Evolutionary conservation across 805 yeast species (phyloP).

Genomic region (Candida chilensis): DNA sequence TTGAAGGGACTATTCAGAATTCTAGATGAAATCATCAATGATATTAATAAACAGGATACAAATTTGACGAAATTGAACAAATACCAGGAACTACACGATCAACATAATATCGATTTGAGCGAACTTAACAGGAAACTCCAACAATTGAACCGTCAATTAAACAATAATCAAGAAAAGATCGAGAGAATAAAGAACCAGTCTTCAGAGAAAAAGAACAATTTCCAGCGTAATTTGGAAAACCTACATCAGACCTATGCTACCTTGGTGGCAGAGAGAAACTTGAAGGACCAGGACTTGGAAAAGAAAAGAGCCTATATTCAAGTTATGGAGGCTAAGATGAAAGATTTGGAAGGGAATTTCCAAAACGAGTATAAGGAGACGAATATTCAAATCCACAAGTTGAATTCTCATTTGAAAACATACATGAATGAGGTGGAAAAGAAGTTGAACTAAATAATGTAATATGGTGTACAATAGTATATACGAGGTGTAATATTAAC

Average conservation of each 20-base stretch:
- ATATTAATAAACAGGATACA: constrained; percentile 31
- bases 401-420: constrained; percentile 44
- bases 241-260: constrained; percentile 37
- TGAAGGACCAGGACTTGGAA: constrained; percentile 38
- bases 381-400: constrained; percentile 41
- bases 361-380: constrained; percentile 45
- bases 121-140: constrained; percentile 31
- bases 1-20: constrained; percentile 35
- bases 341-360: constrained; percentile 28
- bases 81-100: constrained; percentile 30
- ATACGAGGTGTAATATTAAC: too few species aligned
- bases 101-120: constrained; percentile 20
- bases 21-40: constrained; percentile 40
- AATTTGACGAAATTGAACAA: constrained; percentile 23
- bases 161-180: constrained; percentile 37
- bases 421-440: constrained; percentile 45
- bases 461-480: too few species aligned
- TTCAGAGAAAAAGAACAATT: constrained; percentile 30
- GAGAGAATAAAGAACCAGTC: constrained; percentile 32
- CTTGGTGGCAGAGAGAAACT: constrained; percentile 36
- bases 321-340: constrained; percentile 29
- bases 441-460: too few species aligned
- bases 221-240: constrained; percentile 29
- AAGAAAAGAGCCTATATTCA: constrained; percentile 38
- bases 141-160: constrained; percentile 42